These are phyloP conservation scores for Neurospora sp. DNA, from an alignment of 495 filamentous ascomycete genomes.

Conservation along the genomic window DNA sequence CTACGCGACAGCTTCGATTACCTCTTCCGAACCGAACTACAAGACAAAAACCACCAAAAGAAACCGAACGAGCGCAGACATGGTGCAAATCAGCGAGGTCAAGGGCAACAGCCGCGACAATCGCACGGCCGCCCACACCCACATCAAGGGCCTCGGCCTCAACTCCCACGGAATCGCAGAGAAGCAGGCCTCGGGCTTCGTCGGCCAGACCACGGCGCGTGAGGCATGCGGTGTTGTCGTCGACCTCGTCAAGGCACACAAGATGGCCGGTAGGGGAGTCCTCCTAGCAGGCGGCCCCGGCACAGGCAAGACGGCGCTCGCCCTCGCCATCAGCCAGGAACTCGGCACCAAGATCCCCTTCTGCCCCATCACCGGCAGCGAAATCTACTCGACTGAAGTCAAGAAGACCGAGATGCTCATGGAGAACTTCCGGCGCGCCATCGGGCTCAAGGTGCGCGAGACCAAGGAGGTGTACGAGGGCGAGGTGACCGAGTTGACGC, in stretches of 20 bases:
- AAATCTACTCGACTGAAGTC: slow-evolving; percentile 93
- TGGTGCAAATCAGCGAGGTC: slow-evolving; percentile 95
- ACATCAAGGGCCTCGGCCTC: slow-evolving; percentile 90
- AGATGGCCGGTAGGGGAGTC: slow-evolving; percentile 93
- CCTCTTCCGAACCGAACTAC: background rate
- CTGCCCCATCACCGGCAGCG: slow-evolving; percentile 91
- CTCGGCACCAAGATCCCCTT: slow-evolving; percentile 96
- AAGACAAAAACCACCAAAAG: background rate
- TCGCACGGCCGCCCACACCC: slow-evolving; percentile 89
- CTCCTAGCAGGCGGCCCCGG: slow-evolving; percentile 84
- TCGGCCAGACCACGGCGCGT: slow-evolving; percentile 78
- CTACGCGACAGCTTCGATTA: background rate
- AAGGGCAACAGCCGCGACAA: slow-evolving; percentile 92
- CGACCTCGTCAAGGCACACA: slow-evolving; percentile 86
- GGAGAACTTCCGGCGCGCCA: slow-evolving; percentile 96
- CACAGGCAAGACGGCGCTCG: slow-evolving; percentile 94
- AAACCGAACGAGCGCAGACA: slow-evolving; percentile 20
- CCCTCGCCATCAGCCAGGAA: slow-evolving; percentile 87
- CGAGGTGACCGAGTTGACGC: slow-evolving; percentile 90
- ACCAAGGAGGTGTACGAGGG: slow-evolving; percentile 98
- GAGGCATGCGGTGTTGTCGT: slow-evolving; percentile 94
- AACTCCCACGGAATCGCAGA: slow-evolving; percentile 75
- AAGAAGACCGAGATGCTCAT: slow-evolving; percentile 98
- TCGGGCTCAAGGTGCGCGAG: slow-evolving; percentile 91
- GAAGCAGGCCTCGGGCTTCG: slow-evolving; percentile 64